These are phyloP conservation scores for Pharnaceum exiguum DNA, from an alignment of 148 eudicot genomes.

Conservation along the genomic window DNA sequence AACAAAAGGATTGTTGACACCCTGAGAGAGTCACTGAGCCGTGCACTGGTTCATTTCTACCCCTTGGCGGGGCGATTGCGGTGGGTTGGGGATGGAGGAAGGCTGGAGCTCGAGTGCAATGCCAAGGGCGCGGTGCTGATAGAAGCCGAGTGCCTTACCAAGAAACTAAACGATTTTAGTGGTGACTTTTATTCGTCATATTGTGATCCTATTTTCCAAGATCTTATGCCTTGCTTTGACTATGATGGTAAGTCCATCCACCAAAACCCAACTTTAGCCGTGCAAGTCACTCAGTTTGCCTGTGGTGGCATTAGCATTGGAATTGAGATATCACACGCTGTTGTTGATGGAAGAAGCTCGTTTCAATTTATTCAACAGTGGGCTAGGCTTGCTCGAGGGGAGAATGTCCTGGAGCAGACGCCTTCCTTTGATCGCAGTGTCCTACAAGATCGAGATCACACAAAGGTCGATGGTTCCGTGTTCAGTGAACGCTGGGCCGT, in stretches of 20 bases:
- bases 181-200: slow-evolving; percentile 28
- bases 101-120: slow-evolving; percentile 47
- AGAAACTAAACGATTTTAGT: slow-evolving; percentile 20
- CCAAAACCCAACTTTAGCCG: slow-evolving; percentile 26
- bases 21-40: slow-evolving; percentile 1
- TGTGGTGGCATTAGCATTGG: slow-evolving; percentile 49
- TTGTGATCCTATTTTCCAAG: background rate
- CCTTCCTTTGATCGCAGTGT: slow-evolving; percentile 28
- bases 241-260: slow-evolving; percentile 19
- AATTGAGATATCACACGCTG: slow-evolving; percentile 22
- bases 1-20: background rate
- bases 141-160: slow-evolving; percentile 36
- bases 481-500: background rate
- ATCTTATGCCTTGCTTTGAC: slow-evolving; percentile 8
- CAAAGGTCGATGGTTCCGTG: background rate
- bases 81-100: slow-evolving; percentile 2
- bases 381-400: slow-evolving; percentile 42
- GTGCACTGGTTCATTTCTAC: slow-evolving; percentile 5
- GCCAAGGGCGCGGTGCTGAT: slow-evolving; percentile 33
- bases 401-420: background rate
- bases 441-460: slow-evolving; percentile 18
- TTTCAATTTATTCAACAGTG: slow-evolving; percentile 37
- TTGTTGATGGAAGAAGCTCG: slow-evolving; percentile 33
- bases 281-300: slow-evolving; percentile 41
- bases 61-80: slow-evolving; percentile 12